Percentiles rank a stretch among this genome's conserved stretches.
Evolutionary conservation across 2,329 filamentous ascomycete species (phyloP).

Genomic region (Fusarium verrucosum): DNA sequence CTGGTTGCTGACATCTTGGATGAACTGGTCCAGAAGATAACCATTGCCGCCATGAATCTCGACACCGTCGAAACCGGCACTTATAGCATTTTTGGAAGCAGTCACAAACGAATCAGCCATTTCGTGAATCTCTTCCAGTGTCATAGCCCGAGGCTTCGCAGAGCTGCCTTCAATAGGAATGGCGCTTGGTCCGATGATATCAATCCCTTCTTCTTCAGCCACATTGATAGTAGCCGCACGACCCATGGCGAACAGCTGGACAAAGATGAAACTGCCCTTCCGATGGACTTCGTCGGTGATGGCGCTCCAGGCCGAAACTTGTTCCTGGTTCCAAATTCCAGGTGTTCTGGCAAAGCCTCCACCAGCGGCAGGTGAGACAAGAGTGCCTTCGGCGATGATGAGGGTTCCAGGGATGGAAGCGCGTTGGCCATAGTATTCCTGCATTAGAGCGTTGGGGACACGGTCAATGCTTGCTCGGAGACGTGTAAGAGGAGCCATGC

Average conservation of each 20-base stretch:
- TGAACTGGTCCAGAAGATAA: conserved; percentile 70
- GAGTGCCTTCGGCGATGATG: conserved; percentile 58
- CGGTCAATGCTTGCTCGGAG: conserved; percentile 55
- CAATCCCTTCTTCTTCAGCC: conserved; percentile 42
- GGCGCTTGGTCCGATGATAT: conserved; percentile 42
- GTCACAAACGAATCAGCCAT: conserved; percentile 66
- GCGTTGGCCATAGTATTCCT: conserved; percentile 60
- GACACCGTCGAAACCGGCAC: conserved; percentile 75
- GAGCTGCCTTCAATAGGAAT: conserved; percentile 56
- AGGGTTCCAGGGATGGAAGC: conserved; percentile 54
- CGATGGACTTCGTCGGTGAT: conserved; percentile 71
- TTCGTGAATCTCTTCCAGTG: conserved; percentile 68
- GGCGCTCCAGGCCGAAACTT: conserved; percentile 67
- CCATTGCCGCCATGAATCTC: conserved; percentile 69
- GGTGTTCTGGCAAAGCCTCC: conserved; percentile 58
- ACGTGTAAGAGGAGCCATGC: conserved; percentile 67
- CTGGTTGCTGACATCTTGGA: conserved; percentile 60
- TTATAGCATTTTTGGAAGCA: conserved; percentile 63
- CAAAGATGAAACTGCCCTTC: conserved; percentile 67
- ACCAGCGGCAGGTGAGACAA: conserved; percentile 47
- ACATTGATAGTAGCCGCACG: conserved; percentile 56
- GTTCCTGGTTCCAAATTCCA: conserved; percentile 65
- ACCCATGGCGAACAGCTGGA: conserved; percentile 70
- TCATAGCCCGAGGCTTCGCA: conserved; percentile 69
- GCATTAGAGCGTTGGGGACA: conserved; percentile 45